phyloP scores from a whole-genome alignment of 2,329 filamentous ascomycete species.

The Alternaria longipes region DNA sequence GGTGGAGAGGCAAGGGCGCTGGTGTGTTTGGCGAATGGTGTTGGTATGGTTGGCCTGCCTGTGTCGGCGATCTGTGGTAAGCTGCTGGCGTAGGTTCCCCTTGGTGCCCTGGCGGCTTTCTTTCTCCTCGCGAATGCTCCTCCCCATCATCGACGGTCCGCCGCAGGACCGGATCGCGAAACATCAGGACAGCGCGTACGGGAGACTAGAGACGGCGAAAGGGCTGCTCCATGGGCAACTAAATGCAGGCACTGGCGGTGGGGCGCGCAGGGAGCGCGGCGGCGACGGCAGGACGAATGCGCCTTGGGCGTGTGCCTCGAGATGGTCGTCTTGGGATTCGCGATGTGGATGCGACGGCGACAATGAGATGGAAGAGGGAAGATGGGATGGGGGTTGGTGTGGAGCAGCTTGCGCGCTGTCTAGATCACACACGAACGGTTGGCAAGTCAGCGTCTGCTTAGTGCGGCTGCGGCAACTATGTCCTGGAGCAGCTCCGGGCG shows the following conservation, averaged over 20 bases:
- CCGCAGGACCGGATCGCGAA: constrained; percentile 42
- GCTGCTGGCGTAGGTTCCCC: constrained; percentile 44
- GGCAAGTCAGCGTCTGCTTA: constrained; percentile 39
- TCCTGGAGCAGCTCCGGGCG: constrained; percentile 27
- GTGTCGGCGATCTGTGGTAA: constrained; percentile 50
- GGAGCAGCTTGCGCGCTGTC: constrained; percentile 20
- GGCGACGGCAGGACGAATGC: constrained; percentile 24
- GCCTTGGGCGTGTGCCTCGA: constrained; percentile 28
- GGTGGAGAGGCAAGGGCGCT: constrained; percentile 42
- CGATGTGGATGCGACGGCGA: constrained; percentile 17
- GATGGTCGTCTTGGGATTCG: constrained; percentile 23
- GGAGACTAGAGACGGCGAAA: constrained; percentile 3
- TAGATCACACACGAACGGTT: constrained; percentile 32
- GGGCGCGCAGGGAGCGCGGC: constrained; percentile 13
- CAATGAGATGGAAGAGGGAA: constrained; percentile 16
- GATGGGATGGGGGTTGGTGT: constrained; percentile 24
- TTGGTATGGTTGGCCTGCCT: constrained; percentile 50
- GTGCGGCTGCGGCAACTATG: constrained; percentile 37
- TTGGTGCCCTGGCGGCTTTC: constrained; percentile 47
- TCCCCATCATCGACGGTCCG: constrained; percentile 44
- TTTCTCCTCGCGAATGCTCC: constrained; percentile 41
- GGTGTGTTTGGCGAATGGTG: constrained; percentile 47
- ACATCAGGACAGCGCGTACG: constrained; percentile 32
- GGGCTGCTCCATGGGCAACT: constrained; percentile 25
- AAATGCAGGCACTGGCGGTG: constrained; percentile 13